Conservation (phyloP, 1,284 basidiomycete genomes). For the Tetrapyrgos nigripes region DNA sequence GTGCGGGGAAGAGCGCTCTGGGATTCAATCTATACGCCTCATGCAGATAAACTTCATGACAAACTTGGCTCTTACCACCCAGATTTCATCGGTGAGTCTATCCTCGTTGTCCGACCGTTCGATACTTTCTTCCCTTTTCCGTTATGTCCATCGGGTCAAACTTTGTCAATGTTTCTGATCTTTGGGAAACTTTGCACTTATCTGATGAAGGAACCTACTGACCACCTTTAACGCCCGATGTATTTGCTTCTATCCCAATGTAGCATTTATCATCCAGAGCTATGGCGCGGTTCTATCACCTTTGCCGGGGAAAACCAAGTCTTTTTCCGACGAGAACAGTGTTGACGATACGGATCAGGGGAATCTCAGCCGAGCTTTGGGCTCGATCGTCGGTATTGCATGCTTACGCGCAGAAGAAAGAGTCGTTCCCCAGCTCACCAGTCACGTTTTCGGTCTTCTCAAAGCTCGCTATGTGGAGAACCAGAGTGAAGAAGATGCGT, state of each 20-base stretch:
- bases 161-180: conserved; percentile 5
- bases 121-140: conserved; percentile 2
- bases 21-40: conserved; percentile 92
- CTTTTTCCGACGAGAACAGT: conserved; percentile 44
- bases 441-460: conserved; percentile 93
- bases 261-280: conserved; percentile 92
- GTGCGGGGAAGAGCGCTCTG: conserved; percentile 78
- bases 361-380: conserved; percentile 86
- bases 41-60: conserved; percentile 86
- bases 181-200: conserved; percentile 13
- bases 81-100: conserved; percentile 81
- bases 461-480: conserved; percentile 74
- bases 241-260: conserved; percentile 17
- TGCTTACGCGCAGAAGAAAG: conserved; percentile 89
- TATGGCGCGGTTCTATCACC: conserved; percentile 91
- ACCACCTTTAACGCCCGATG: conserved; percentile 30
- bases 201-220: conserved; percentile 10
- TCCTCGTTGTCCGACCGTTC: conserved; percentile 34
- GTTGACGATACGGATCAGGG: conserved; percentile 66
- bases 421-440: conserved; percentile 90
- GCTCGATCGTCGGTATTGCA: conserved; percentile 91
- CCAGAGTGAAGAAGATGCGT: conserved; percentile 79
- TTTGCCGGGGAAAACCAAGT: conserved; percentile 58
- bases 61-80: conserved; percentile 89
- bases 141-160: conserved; percentile 1